Evolutionary conservation across 371 early-diverging fungal genomes (phyloP).

Genomic region (Gilbertella persicaria): DNA sequence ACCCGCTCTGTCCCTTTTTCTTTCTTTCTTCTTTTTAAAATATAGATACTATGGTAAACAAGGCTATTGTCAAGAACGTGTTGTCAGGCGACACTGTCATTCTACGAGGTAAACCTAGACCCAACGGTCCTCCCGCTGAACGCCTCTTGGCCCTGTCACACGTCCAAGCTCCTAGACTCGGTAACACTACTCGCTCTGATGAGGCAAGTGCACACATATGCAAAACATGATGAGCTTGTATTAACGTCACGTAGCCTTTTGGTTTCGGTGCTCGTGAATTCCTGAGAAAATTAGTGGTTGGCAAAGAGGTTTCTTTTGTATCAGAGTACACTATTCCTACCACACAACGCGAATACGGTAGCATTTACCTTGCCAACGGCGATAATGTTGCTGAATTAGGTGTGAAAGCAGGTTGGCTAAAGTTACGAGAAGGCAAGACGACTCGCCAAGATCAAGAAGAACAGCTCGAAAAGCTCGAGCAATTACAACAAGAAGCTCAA

Average conservation of each 20-base stretch:
- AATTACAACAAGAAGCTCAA: conserved; percentile 76
- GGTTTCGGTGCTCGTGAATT: conserved; percentile 89
- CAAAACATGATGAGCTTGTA: neutral
- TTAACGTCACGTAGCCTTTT: conserved; percentile 59
- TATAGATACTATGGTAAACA: conserved; percentile 29
- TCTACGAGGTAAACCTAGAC: conserved; percentile 77
- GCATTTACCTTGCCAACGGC: conserved; percentile 59
- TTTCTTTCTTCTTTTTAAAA: neutral
- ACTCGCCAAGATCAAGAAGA: conserved; percentile 52
- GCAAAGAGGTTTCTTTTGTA: conserved; percentile 86
- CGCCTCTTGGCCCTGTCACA: conserved; percentile 80
- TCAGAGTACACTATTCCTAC: conserved; percentile 73
- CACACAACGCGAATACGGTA: conserved; percentile 76
- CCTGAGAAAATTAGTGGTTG: conserved; percentile 84
- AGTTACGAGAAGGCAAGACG: conserved; percentile 63
- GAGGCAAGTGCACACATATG: conserved; percentile 55
- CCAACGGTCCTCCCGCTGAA: conserved; percentile 85
- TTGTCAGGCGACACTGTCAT: conserved; percentile 92
- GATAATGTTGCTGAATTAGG: conserved; percentile 74
- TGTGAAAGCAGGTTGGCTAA: conserved; percentile 86
- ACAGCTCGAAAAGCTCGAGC: conserved; percentile 58
- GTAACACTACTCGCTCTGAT: conserved; percentile 78
- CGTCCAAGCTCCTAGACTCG: conserved; percentile 85
- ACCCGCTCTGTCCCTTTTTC: no score
- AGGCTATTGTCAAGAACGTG: conserved; percentile 80